Percentiles rank a stretch among this genome's conserved stretches.
phyloP scores from a whole-genome alignment of 495 filamentous ascomycete genomes.

The Penicillium ochrochloron region DNA sequence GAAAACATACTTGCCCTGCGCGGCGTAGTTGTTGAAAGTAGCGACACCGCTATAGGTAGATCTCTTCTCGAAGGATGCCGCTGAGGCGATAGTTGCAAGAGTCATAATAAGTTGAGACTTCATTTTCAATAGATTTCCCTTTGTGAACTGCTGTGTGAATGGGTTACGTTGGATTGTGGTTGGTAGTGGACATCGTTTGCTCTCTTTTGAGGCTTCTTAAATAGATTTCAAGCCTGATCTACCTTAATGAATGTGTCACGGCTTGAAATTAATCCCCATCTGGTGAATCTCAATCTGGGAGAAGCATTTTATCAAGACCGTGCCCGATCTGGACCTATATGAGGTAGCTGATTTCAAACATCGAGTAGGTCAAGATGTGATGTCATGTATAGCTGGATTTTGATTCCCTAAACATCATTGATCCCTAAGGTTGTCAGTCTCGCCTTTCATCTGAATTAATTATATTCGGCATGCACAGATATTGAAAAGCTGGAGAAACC shows the following conservation, averaged over 20 bases:
- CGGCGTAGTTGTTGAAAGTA: slow-evolving; percentile 1
- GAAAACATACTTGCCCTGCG: not conserved
- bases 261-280: not conserved
- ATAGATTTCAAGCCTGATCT: not conserved
- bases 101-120: not conserved
- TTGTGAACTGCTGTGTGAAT: not conserved
- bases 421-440: too few relatives aligned
- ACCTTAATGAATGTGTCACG: not conserved
- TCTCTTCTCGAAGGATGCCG: not conserved
- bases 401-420: too few relatives aligned
- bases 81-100: not conserved
- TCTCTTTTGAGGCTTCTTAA: not conserved
- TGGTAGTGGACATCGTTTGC: not conserved
- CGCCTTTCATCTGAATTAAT: not conserved
- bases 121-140: not conserved
- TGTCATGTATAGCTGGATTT: not conserved
- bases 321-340: not conserved
- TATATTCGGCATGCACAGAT: not conserved
- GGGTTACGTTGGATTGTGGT: not conserved
- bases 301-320: not conserved
- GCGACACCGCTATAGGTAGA: not conserved
- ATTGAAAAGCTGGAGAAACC: not conserved
- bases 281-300: not conserved
- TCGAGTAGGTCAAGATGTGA: not conserved
- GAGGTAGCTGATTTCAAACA: not conserved